Evolutionary conservation across 768 basidiomycete species (phyloP).

Genomic region (Tylopilus felleus): DNA sequence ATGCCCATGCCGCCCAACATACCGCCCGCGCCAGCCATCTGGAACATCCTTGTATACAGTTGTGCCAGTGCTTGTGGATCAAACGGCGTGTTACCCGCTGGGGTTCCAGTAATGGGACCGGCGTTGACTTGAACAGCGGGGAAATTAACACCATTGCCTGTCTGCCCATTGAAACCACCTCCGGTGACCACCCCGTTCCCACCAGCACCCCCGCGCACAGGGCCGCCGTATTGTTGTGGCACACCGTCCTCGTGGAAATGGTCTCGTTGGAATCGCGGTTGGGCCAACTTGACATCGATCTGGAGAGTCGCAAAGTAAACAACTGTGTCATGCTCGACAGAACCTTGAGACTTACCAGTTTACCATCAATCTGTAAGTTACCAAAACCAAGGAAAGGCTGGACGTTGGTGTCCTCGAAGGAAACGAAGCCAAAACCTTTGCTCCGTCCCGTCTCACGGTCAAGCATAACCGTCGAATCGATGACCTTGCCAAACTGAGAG

Average conservation of each 20-base stretch:
- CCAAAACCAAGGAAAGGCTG: conserved; percentile 86
- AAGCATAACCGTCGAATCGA: conserved; percentile 98
- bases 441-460: conserved; percentile 93
- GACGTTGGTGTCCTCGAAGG: conserved; percentile 89
- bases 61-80: conserved; percentile 91
- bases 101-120: conserved; percentile 26
- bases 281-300: conserved; percentile 98
- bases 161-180: conserved; percentile 32
- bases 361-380: conserved; percentile 91
- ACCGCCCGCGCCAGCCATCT: conserved; percentile 62
- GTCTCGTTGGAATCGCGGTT: conserved; percentile 82
- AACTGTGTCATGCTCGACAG: background rate
- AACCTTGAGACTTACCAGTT: conserved; percentile 61
- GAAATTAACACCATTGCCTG: conserved; percentile 36
- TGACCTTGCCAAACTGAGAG: conserved; percentile 90
- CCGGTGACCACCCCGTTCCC: conserved; percentile 11
- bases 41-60: conserved; percentile 95
- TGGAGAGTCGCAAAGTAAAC: conserved; percentile 29
- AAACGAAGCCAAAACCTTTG: conserved; percentile 98
- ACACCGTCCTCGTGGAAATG: conserved; percentile 48
- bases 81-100: conserved; percentile 60
- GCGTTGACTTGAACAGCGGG: conserved; percentile 23
- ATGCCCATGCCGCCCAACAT: conserved; percentile 44
- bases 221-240: conserved; percentile 17
- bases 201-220: conserved; percentile 8